phyloP scores from a whole-genome alignment of 495 filamentous ascomycete species.

The Penicillium odoratum region DNA sequence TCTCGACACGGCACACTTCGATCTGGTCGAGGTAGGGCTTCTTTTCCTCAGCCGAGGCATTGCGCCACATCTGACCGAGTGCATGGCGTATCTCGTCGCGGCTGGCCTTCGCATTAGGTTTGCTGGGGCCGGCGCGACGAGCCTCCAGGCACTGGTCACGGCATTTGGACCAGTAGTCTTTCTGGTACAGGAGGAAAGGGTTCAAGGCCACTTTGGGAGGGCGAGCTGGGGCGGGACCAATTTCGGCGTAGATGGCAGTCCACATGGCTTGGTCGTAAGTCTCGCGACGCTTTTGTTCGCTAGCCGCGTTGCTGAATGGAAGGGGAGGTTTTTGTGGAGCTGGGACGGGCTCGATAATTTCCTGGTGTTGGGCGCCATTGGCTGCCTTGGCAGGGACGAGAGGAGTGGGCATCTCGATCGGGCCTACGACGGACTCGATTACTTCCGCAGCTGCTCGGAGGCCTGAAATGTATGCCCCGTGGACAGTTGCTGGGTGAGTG shows the following conservation, averaged over 20 bases:
- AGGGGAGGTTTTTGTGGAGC: constrained; percentile 8
- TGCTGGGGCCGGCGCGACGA: constrained; percentile 61
- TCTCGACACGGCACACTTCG: constrained; percentile 62
- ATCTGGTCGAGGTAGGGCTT: constrained; percentile 74
- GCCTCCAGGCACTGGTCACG: constrained; percentile 70
- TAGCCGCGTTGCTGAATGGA: constrained; percentile 23
- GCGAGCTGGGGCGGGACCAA: constrained; percentile 71
- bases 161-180: constrained; percentile 74
- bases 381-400: constrained; percentile 65
- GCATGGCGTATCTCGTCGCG: constrained; percentile 78
- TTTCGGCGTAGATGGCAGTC: constrained; percentile 61
- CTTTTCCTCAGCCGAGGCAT: constrained; percentile 64
- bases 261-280: constrained; percentile 74
- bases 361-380: neutral
- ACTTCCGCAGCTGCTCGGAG: constrained; percentile 85
- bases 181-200: constrained; percentile 69
- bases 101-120: constrained; percentile 63
- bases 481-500: constrained; percentile 93
- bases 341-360: neutral
- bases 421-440: constrained; percentile 73
- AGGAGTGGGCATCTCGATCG: constrained; percentile 72
- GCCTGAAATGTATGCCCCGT: constrained; percentile 93
- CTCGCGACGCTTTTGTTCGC: constrained; percentile 57
- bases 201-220: constrained; percentile 71
- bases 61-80: constrained; percentile 86